Evolutionary conservation across 2,329 filamentous ascomycete species (phyloP).

Genomic region (Apiospora phragmitis): DNA sequence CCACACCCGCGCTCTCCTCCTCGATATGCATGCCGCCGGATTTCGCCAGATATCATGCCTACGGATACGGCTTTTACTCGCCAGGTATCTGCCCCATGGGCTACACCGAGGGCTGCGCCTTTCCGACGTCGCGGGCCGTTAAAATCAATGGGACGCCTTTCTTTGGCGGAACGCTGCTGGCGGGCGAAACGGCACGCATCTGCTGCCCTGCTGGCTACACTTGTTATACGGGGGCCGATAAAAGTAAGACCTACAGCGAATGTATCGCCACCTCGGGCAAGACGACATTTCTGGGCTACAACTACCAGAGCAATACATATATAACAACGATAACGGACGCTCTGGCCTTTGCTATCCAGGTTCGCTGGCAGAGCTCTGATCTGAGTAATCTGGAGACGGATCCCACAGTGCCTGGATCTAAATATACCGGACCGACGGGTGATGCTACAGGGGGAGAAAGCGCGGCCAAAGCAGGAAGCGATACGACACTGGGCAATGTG

Average conservation of each 20-base stretch:
- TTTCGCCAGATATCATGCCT: not conserved
- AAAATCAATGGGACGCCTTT: not conserved
- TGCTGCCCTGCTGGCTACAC: conserved; percentile 10
- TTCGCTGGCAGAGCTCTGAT: conserved; percentile 11
- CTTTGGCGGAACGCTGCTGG: conserved; percentile 1
- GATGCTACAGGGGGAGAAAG: not conserved
- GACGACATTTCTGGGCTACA: not conserved
- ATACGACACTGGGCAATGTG: not conserved
- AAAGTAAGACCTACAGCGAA: not conserved
- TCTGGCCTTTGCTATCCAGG: conserved; percentile 4
- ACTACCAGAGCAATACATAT: not conserved
- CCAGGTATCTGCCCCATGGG: conserved; percentile 12
- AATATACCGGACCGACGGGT: not conserved
- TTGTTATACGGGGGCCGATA: not conserved
- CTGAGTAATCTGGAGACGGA: conserved; percentile 7
- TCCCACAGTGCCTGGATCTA: conserved; percentile 9
- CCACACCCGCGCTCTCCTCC: not conserved
- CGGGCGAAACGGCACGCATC: conserved; percentile 6
- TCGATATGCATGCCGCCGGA: conserved; percentile 12
- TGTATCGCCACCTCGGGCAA: not conserved
- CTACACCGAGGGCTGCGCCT: conserved; percentile 10
- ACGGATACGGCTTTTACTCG: conserved; percentile 11
- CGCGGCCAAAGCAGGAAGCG: not conserved
- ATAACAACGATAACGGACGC: not conserved
- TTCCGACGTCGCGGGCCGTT: not conserved